Conservation (phyloP, 345 rosid species). For the Lenwebbia sp. region DNA sequence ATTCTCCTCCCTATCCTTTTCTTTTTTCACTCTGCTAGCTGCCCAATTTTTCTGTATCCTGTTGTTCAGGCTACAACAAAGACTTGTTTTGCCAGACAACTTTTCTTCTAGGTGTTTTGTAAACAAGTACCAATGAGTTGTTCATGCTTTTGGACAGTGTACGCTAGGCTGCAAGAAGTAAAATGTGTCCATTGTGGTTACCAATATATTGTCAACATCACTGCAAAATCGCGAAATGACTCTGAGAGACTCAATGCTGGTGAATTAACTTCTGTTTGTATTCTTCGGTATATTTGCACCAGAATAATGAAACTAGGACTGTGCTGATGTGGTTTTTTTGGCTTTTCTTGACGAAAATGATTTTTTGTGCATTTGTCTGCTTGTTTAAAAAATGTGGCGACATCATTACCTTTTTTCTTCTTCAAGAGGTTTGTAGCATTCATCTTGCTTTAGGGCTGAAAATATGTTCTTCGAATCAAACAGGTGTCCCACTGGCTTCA, state of each 20-base stretch:
- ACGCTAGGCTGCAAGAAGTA: neutral
- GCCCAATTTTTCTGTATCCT: neutral
- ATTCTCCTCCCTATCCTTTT: neutral
- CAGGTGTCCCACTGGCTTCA: slow-evolving; percentile 68
- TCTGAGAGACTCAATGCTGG: neutral
- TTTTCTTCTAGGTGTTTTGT: neutral
- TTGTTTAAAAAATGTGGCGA: neutral
- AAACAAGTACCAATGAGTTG: neutral
- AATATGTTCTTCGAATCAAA: neutral
- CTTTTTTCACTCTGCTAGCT: neutral
- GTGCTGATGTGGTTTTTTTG: neutral
- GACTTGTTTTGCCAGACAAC: neutral
- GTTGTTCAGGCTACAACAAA: neutral
- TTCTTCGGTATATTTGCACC: neutral
- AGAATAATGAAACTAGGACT: neutral
- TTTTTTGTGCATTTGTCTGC: neutral
- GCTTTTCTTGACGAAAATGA: neutral
- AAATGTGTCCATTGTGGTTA: neutral
- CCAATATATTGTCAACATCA: neutral
- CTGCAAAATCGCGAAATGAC: neutral
- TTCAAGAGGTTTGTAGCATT: neutral
- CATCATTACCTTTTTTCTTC: neutral
- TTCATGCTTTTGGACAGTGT: neutral
- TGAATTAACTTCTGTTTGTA: neutral
- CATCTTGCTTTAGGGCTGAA: neutral